Evolutionary conservation across 140 eudicot species (phyloP), one percentile per base, ranked within the genome.

Genomic region (Stevia rebaudiana): DNA sequence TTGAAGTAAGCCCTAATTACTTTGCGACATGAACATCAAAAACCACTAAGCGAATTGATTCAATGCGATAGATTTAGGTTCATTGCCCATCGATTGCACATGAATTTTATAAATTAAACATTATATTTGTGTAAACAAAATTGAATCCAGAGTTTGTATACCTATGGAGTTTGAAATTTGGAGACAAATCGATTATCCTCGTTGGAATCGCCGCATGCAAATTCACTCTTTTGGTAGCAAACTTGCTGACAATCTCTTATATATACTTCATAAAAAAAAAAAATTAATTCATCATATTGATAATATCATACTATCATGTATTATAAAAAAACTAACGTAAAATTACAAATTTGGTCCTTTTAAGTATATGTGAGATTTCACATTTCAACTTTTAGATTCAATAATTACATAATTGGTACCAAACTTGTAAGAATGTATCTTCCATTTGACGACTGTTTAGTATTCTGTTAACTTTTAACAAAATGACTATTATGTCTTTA

Each of bases 131-230:
- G 15, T 17, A 57, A 69, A 18, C 49, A 39, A 15, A 16, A 56
- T 33, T 5, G 44, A 56, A 44, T 46, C 12, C 23, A 58, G 30
- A 13, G 59, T 50, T 13, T 49, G 42, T 50, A 35, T 58, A 30
- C 54, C 56, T 28, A 7, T 44, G 28, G 39, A 69, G 67, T 12
- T 43, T 58, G 68, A 69, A 46, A 18, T 19, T 6, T 58, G 74
- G 67, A 57, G 59, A 31, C 11, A 47, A 44, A 58, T 5, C 12
- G 49, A 18, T 55, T 44, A 35, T n/a, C 18, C 40, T 57, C 60
- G 67, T 69, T n/a, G 67, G 68, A 58, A 69, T 21, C 50, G 44
- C 36, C 50, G 30, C 75, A 23, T 69, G 75, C 66, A 69, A 33
- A 22, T 35, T 40, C 65, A 54, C 43, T 37, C 68, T 31, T 22